Evolutionary conservation across 805 yeast genomes (phyloP), one percentile per base, ranked within the genome.

Genomic region (Pichia exigua): DNA sequence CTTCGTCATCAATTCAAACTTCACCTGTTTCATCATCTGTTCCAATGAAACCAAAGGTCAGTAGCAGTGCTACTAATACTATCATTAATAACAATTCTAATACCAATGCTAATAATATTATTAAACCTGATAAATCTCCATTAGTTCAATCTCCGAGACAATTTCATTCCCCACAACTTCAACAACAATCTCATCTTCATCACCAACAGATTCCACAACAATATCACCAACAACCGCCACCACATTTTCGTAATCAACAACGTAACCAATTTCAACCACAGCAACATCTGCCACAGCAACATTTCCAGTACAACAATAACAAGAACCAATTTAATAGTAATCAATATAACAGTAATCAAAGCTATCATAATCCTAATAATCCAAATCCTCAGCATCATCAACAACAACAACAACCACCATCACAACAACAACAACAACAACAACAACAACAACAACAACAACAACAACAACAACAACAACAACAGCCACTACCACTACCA

Each of bases 161-260:
- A 7, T 35, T 17, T n/a, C 39, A 35, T 35, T 30, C 35, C 3
- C 39, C 18, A 7, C 39, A 35, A 26, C 28, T 18, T 18, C n/a
- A 44, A 10, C 50, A 40, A 28, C 45, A 15, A 42, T 13, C 26
- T 5, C 40, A 44, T 13, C 15, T 24, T n/a, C 42, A 20, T 17
- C 39, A 21, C 32, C 24, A 40, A 40, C 50, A 26, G 17, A 39
- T 20, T 27, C 56, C 28, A 52, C 51, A 32, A 15, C 50, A 38
- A 38, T 35, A 20, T 9, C 50, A 40, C 24, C 45, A 42, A 17
- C 39, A 35, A 35, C 39, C 39, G 28, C 8, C 38, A 15, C 26
- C 40, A 27, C 52, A 40, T 13, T 45, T 35, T 20, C 49, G 39
- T 8, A 35, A 35, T 35, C 39, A 50, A 27, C 48, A 45, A 15